Evolutionary conservation across 306 rosid species (phyloP), one percentile per base, ranked within the genome.

Genomic region (Sindora glabra): DNA sequence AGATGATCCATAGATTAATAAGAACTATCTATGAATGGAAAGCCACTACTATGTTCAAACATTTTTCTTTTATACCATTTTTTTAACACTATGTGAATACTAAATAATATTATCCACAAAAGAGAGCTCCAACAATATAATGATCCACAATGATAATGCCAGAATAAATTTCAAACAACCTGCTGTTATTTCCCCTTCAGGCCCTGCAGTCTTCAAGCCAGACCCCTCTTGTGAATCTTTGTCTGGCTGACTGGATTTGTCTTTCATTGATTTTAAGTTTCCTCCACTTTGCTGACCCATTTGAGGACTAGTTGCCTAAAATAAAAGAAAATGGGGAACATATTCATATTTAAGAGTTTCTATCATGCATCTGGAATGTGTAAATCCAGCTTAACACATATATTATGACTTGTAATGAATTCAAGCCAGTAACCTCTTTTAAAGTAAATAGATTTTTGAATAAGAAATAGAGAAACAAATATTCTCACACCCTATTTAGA

Each of bases 251-350:
- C 65, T 64, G 41, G 85, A 72, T 68, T 80, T 80, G 24, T 76
- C 86, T 62, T 80, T 80, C 80, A 73, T 77, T 40, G 86, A 76
- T 76, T 76, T 80, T 47, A 76, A 69, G 77, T 57, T 73, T 45
- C 80, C 86, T 62, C 80, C 86, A 65, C 77, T 76, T 62, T 73
- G 82, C 69, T 80, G 81, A 59, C 71, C 73, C 42, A 79, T 22
- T 72, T 76, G 86, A 66, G 86, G 82, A 76, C 82, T 80, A 60
- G 86, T 67, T 32, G 82, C 86, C 86, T 80, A 70, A 27, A 55
- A 72, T 63, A 72, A 45, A 40, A 64, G 5, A 24, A 17, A 37
- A 10, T 38, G n/a, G 5, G 5, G 10, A 19, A 9, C 4, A 18
- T 6, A 39, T 36, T 4, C 29, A 37, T 4, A 13, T 0, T 11